Evolutionary conservation across 2,329 filamentous ascomycete genomes (phyloP).

Genomic region (Thermothelomyces thermophilus): DNA sequence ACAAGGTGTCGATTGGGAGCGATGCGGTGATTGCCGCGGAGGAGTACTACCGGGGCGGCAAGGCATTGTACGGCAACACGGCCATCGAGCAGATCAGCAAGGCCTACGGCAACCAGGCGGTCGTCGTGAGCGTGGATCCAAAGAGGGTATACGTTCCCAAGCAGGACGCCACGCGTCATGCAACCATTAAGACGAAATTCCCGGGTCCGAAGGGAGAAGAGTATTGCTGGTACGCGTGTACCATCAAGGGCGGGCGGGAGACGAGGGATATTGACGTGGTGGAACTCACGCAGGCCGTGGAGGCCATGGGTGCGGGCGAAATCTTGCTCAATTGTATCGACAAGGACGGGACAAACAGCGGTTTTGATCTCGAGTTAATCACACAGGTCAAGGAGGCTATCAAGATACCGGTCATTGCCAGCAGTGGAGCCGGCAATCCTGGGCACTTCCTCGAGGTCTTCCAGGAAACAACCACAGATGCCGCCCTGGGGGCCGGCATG

Average conservation of each 20-base stretch:
- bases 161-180: constrained; percentile 63
- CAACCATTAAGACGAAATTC: constrained; percentile 61
- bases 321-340: constrained; percentile 97
- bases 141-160: constrained; percentile 81
- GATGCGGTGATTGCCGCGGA: constrained; percentile 92
- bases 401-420: constrained; percentile 90
- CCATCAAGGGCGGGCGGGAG: constrained; percentile 90
- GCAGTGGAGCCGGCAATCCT: constrained; percentile 83
- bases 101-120: constrained; percentile 93
- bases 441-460: constrained; percentile 90
- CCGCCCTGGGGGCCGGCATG: constrained; percentile 92
- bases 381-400: constrained; percentile 79
- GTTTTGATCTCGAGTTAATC: constrained; percentile 91
- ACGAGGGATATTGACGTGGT: constrained; percentile 90
- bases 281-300: constrained; percentile 79
- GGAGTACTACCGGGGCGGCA: constrained; percentile 70
- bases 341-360: constrained; percentile 87
- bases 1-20: constrained; percentile 95
- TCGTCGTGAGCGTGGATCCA: constrained; percentile 92
- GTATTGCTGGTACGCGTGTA: constrained; percentile 96
- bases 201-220: constrained; percentile 70
- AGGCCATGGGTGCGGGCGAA: constrained; percentile 93
- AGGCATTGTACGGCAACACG: constrained; percentile 68
- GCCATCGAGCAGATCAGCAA: constrained; percentile 92
- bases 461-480: constrained; percentile 75